Evolutionary conservation across 2,329 filamentous ascomycete genomes (phyloP), one percentile per base, ranked within the genome.

Genomic region (Fusarium sp.): DNA sequence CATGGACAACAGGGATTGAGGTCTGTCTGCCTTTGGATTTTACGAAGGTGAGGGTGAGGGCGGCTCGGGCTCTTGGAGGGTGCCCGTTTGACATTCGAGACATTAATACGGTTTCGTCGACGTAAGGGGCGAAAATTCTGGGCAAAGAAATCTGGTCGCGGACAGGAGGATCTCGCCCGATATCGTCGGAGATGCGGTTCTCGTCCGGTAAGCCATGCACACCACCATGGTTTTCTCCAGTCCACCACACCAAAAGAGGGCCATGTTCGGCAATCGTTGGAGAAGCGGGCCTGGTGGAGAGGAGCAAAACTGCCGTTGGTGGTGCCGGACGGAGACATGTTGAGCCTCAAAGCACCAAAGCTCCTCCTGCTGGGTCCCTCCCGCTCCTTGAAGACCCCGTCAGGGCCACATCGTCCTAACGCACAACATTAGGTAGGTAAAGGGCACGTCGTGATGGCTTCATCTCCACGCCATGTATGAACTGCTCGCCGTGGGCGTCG

Each of bases 191-290:
- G 66, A 63, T 67, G 63, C 39, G 50, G 35, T 57, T 64, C 50
- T 41, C 37, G 65, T 64, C 60, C 63, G 60, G 60, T 52, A 54
- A 59, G 59, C 67, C 61, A 58, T 57, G 30, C 60, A 65, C 64
- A 62, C 71, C 41, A 73, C 41, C 35, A 68, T 30, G 48, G 48
- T 50, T 56, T 50, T 45, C 64, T 70, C 67, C 63, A 30, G 67
- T 66, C 52, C 64, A 68, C 69, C 67, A 72, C 74, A 70, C 65
- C 70, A 71, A 64, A 70, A 68, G 57, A 77, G 66, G 68, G 68
- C 70, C 76, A 72, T 77, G 76, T 72, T 76, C 77, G 77, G 77
- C 77, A 79, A 78, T 79, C 77, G 77, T 78, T 79, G 73, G 75
- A 79, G 77, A 79, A 79, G 77, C 77, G 77, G 77, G 77, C 77